These are phyloP conservation scores for Xylariaceae sp. DNA, from an alignment of 2,329 filamentous ascomycete genomes.

Conservation along the genomic window DNA sequence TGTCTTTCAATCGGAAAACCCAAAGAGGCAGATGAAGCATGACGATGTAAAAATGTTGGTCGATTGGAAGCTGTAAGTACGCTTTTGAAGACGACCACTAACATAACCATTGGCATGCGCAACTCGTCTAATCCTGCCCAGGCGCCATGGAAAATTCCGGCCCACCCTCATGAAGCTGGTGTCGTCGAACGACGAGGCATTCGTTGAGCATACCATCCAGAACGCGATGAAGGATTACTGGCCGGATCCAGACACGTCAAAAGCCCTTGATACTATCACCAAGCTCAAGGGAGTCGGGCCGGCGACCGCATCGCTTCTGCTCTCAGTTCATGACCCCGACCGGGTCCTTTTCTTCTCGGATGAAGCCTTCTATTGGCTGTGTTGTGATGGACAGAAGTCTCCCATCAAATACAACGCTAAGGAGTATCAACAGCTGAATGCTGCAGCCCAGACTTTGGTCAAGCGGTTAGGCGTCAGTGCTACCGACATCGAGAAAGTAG, in stretches of 20 bases:
- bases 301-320: conserved; percentile 74
- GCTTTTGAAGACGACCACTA: neutral
- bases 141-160: conserved; percentile 64
- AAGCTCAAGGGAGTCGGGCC: conserved; percentile 76
- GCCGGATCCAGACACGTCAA: conserved; percentile 38
- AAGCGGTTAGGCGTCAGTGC: conserved; percentile 57
- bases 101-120: conserved; percentile 1
- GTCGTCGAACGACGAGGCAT: conserved; percentile 58
- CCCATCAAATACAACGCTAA: conserved; percentile 70
- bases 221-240: conserved; percentile 54
- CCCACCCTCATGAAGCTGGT: conserved; percentile 64
- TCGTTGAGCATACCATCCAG: conserved; percentile 52
- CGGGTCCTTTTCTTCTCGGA: conserved; percentile 77
- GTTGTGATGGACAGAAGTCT: conserved; percentile 52
- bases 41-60: conserved; percentile 63
- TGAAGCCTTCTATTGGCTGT: conserved; percentile 75
- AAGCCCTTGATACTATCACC: conserved; percentile 57
- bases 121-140: conserved; percentile 30
- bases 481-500: conserved; percentile 69
- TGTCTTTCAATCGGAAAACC: conserved; percentile 44
- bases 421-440: conserved; percentile 65
- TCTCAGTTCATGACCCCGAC: conserved; percentile 64
- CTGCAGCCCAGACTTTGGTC: conserved; percentile 45
- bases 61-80: conserved; percentile 70
- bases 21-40: conserved; percentile 50